A percentile compares a stretch with the other conserved stretches of the same genome.
These are phyloP conservation scores for Xylaria digitata DNA, from an alignment of 2,329 filamentous ascomycete genomes.

Conservation along the genomic window DNA sequence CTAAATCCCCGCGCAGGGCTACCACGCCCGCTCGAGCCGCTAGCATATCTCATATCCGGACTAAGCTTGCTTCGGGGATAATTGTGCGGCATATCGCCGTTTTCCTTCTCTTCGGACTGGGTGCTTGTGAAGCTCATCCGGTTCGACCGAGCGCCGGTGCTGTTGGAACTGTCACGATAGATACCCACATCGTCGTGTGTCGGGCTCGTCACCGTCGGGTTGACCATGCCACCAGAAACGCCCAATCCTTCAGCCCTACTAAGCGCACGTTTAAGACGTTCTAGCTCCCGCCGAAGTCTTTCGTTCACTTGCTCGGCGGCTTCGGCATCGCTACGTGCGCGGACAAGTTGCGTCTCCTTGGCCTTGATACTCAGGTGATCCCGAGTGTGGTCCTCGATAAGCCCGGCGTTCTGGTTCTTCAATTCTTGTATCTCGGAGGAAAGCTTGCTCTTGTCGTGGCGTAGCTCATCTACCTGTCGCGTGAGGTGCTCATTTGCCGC, in stretches of 20 bases:
- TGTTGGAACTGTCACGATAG: conserved; percentile 64
- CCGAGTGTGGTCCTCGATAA: conserved; percentile 96
- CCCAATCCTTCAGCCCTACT: conserved; percentile 68
- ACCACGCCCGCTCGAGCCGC: conserved; percentile 66
- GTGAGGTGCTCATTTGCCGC: conserved; percentile 82
- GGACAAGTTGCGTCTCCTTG: conserved; percentile 96
- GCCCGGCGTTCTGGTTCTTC: conserved; percentile 94
- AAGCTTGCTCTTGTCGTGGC: conserved; percentile 83
- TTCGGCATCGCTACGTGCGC: conserved; percentile 89
- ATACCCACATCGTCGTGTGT: conserved; percentile 69
- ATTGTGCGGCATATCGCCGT: conserved; percentile 61
- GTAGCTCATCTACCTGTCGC: conserved; percentile 81
- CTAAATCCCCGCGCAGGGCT: conserved; percentile 69
- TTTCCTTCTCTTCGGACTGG: conserved; percentile 82
- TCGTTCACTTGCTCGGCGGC: conserved; percentile 88
- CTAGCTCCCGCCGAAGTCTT: conserved; percentile 86
- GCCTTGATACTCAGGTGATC: conserved; percentile 97
- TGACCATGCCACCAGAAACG: conserved; percentile 53
- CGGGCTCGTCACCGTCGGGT: conserved; percentile 62
- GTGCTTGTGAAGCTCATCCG: conserved; percentile 73
- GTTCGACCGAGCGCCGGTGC: conserved; percentile 56
- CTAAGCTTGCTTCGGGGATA: conserved; percentile 64
- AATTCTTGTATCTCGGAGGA: conserved; percentile 91
- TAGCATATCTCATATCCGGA: conserved; percentile 66
- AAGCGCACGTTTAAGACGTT: conserved; percentile 90